phyloP scores from a whole-genome alignment of 1,284 basidiomycete genomes.

The Ganoderma resinaceum region DNA sequence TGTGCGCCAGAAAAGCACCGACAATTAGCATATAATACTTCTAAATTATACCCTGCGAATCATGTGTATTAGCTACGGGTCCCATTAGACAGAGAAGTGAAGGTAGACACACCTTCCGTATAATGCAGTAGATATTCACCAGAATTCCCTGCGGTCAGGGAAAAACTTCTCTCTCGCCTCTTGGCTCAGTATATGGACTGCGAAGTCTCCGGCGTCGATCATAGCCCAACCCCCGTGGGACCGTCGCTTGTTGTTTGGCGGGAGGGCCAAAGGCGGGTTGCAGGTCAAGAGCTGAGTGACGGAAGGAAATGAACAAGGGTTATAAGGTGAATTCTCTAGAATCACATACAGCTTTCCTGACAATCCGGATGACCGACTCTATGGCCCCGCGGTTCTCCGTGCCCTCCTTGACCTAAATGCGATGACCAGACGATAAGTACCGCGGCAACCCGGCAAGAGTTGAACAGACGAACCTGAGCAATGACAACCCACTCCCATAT shows the following conservation, averaged over 20 bases:
- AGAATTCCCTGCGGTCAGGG: conserved; percentile 41
- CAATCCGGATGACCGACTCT: conserved; percentile 70
- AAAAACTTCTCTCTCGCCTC: conserved; percentile 73
- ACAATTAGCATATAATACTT: neutral
- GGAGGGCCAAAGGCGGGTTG: conserved; percentile 62
- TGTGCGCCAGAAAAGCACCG: neutral
- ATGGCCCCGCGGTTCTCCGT: conserved; percentile 80
- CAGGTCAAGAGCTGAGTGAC: conserved; percentile 55
- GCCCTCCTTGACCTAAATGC: conserved; percentile 76
- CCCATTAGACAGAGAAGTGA: neutral
- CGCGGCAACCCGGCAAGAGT: neutral
- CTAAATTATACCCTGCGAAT: conserved; percentile 2
- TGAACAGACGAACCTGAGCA: conserved; percentile 60
- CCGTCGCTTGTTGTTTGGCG: conserved; percentile 64
- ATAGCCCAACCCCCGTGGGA: conserved; percentile 79
- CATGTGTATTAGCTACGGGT: neutral
- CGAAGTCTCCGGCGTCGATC: conserved; percentile 81
- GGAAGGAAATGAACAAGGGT: neutral
- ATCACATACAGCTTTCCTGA: conserved; percentile 64
- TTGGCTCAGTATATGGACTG: conserved; percentile 73
- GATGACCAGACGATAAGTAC: neutral
- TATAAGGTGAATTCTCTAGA: neutral
- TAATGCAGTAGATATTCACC: conserved; percentile 24
- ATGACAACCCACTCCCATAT: conserved; percentile 79
- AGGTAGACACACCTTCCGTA: neutral